Evolutionary conservation across 345 rosid species (phyloP).

Genomic region (Anastatica hierochuntica): DNA sequence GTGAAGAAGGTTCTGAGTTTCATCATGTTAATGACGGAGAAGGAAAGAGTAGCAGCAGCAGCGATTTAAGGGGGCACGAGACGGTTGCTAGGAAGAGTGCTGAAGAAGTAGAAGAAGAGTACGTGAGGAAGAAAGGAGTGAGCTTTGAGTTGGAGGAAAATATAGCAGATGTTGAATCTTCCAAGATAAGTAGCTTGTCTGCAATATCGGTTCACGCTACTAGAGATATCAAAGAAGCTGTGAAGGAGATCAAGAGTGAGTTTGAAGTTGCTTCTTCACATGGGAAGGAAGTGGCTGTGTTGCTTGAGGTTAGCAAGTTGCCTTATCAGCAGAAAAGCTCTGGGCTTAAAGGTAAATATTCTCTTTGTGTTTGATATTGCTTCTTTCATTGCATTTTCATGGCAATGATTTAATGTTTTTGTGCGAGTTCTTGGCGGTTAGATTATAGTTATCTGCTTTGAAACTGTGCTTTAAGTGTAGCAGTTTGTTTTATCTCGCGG

Average conservation of each 20-base stretch:
- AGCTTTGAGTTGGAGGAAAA: constrained; percentile 71
- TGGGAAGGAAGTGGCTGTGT: constrained; percentile 79
- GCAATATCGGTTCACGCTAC: constrained; percentile 59
- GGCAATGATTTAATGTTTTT: neutral
- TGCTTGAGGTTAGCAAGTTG: constrained; percentile 84
- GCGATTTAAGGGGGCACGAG: constrained; percentile 37
- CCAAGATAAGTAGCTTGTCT: constrained; percentile 52
- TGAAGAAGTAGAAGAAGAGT: constrained; percentile 35
- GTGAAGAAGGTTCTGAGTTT: constrained; percentile 24
- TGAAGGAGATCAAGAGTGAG: constrained; percentile 74
- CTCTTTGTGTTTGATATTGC: neutral
- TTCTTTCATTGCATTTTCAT: neutral
- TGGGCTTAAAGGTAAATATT: constrained; percentile 61
- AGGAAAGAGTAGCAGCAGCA: constrained; percentile 25
- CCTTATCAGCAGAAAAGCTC: constrained; percentile 61
- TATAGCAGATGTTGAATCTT: constrained; percentile 32
- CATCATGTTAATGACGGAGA: constrained; percentile 10
- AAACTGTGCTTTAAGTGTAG: neutral
- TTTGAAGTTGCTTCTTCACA: constrained; percentile 64
- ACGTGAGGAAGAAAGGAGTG: constrained; percentile 48
- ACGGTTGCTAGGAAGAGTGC: constrained; percentile 34
- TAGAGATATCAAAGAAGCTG: constrained; percentile 77
- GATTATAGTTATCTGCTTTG: no score
- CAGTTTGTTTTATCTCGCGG: no score
- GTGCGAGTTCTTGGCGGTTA: neutral